These are phyloP conservation scores for Melanogaster broomeanus DNA, from an alignment of 768 basidiomycete genomes.

Conservation along the genomic window DNA sequence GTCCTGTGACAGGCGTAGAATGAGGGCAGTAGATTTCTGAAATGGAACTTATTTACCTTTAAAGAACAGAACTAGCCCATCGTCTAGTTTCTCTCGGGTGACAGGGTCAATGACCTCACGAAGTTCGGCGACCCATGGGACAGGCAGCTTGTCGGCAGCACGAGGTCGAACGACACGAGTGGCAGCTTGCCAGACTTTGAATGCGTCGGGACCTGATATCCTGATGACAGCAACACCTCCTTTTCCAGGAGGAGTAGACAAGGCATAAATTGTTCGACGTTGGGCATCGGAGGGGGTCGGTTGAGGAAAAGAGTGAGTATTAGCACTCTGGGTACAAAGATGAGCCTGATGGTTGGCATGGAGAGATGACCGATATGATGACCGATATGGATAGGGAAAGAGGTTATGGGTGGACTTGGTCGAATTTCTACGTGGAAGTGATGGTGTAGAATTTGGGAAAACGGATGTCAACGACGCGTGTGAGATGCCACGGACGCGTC, in stretches of 20 bases:
- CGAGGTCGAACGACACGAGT: slow-evolving; percentile 39
- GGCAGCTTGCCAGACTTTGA: slow-evolving; percentile 60
- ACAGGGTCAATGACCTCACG: slow-evolving; percentile 68
- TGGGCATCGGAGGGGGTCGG: slow-evolving; percentile 50
- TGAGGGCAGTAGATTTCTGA: background rate
- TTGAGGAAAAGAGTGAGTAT: background rate
- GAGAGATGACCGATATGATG: slow-evolving; percentile 14
- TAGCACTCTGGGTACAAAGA: background rate
- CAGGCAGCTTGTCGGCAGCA: slow-evolving; percentile 34
- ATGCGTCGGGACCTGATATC: slow-evolving; percentile 76
- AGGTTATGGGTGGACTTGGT: slow-evolving; percentile 15
- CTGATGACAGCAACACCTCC: slow-evolving; percentile 83
- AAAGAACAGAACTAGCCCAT: slow-evolving; percentile 83
- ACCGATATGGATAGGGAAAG: slow-evolving; percentile 14
- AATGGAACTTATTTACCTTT: slow-evolving; percentile 48
- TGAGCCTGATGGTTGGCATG: background rate
- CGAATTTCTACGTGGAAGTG: slow-evolving; percentile 31
- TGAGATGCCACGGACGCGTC: slow-evolving; percentile 1
- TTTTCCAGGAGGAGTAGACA: slow-evolving; percentile 85
- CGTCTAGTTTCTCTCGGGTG: slow-evolving; percentile 66
- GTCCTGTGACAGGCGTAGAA: slow-evolving; percentile 44
- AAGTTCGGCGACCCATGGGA: slow-evolving; percentile 69
- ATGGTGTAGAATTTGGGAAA: slow-evolving; percentile 10
- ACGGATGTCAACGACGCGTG: slow-evolving; percentile 1
- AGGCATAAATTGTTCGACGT: slow-evolving; percentile 79